Percentiles rank a stretch among this genome's conserved stretches.
phyloP scores from a whole-genome alignment of 108 stramenopile species.

The Discostella pseudostelligera region DNA sequence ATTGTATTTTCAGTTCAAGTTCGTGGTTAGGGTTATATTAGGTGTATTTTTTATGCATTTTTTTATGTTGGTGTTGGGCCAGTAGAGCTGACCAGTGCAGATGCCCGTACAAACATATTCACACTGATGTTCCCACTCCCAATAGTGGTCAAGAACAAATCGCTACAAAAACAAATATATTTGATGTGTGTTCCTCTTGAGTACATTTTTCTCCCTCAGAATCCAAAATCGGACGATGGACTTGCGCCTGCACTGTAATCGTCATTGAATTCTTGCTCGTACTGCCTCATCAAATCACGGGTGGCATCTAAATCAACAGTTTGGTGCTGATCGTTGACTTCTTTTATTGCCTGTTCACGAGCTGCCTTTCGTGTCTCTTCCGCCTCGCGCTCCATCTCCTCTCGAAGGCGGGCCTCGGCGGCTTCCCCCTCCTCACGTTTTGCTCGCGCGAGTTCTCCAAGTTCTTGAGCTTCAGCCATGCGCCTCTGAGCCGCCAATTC shows the following conservation, averaged over 20 bases:
- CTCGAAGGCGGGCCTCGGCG: constrained; percentile 64
- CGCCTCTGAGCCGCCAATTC: constrained; percentile 67
- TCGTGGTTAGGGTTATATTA: background rate
- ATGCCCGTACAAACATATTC: constrained; percentile 19
- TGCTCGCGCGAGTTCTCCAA: constrained; percentile 75
- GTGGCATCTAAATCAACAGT: constrained; percentile 88
- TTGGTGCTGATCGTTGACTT: constrained; percentile 72
- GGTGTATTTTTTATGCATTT: constrained; percentile 25
- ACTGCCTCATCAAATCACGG: constrained; percentile 79
- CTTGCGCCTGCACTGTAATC: constrained; percentile 73
- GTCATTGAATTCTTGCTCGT: constrained; percentile 75
- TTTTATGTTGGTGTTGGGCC: constrained; percentile 9
- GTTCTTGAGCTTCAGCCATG: constrained; percentile 74
- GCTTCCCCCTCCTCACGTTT: constrained; percentile 72
- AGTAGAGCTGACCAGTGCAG: constrained; percentile 8
- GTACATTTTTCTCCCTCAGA: constrained; percentile 35
- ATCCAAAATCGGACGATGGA: constrained; percentile 91
- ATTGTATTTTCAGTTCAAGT: too few species aligned
- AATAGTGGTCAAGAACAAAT: background rate
- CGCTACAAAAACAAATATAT: constrained; percentile 19
- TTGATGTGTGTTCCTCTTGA: constrained; percentile 3
- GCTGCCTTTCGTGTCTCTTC: constrained; percentile 68
- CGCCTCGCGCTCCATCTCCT: constrained; percentile 70
- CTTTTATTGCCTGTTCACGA: constrained; percentile 65
- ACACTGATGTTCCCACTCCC: constrained; percentile 5